These are phyloP conservation scores for Aphanomyces cochlioides DNA, from an alignment of 352 stramenopile species.

Conservation along the genomic window DNA sequence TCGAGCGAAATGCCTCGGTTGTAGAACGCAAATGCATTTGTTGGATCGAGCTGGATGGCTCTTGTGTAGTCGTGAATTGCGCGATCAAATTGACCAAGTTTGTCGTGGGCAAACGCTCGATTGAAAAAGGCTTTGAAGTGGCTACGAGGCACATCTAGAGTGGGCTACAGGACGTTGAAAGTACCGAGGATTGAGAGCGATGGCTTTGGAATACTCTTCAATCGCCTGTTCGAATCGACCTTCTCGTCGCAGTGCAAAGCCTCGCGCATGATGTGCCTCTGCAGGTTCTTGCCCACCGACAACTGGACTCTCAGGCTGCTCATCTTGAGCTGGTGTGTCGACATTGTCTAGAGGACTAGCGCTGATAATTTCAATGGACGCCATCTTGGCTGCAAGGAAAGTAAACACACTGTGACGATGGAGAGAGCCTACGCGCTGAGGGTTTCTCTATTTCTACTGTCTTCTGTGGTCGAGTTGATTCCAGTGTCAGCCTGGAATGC, in stretches of 20 bases:
- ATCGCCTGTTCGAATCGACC: slow-evolving; percentile 77
- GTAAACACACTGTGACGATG: too few species aligned
- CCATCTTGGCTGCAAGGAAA: too few species aligned
- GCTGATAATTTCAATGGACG: too few species aligned
- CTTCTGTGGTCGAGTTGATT: too few species aligned
- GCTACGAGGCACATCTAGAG: background rate
- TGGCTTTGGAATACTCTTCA: slow-evolving; percentile 70
- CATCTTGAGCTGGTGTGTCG: background rate
- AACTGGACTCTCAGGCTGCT: background rate
- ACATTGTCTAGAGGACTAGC: background rate
- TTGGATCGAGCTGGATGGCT: slow-evolving; percentile 59
- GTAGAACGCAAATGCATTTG: slow-evolving; percentile 76
- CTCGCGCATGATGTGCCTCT: slow-evolving; percentile 54
- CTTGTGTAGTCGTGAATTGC: slow-evolving; percentile 77
- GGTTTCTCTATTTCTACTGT: too few species aligned
- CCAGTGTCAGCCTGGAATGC: too few species aligned
- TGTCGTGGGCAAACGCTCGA: slow-evolving; percentile 82
- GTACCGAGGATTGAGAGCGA: slow-evolving; percentile 52
- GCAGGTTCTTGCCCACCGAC: slow-evolving; percentile 34
- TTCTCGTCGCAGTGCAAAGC: slow-evolving; percentile 72
- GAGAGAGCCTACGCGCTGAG: too few species aligned
- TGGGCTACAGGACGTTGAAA: background rate
- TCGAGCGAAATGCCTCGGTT: slow-evolving; percentile 83
- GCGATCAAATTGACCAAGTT: slow-evolving; percentile 65
- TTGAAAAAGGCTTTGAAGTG: slow-evolving; percentile 91